phyloP scores from a whole-genome alignment of 2,329 filamentous ascomycete species.

The Pseudogymnoascus sp. region DNA sequence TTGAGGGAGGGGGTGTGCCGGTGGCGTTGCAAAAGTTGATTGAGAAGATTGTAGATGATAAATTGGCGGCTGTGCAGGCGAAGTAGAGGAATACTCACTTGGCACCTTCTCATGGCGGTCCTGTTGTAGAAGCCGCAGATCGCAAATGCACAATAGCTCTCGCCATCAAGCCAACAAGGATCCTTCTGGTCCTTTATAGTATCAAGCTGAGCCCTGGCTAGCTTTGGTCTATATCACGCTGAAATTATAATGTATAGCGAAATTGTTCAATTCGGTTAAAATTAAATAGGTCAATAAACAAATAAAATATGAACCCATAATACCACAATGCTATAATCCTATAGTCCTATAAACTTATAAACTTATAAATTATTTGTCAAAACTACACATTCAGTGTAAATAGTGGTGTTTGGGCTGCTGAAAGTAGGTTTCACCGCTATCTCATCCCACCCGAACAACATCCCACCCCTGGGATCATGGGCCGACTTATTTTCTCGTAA shows the following conservation, averaged over 20 bases:
- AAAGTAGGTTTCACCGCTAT: too few species aligned
- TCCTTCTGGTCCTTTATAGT: not conserved
- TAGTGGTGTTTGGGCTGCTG: too few species aligned
- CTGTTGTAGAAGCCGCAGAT: not conserved
- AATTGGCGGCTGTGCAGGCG: slow-evolving; percentile 36
- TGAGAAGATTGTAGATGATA: slow-evolving; percentile 66
- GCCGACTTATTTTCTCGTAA: too few species aligned
- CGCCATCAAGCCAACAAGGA: not conserved
- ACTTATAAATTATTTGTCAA: too few species aligned
- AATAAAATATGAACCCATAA: not conserved
- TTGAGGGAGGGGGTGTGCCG: slow-evolving; percentile 49
- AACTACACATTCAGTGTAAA: too few species aligned
- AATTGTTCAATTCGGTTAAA: not conserved
- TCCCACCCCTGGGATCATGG: too few species aligned
- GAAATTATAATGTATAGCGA: not conserved
- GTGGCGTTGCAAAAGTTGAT: slow-evolving; percentile 64
- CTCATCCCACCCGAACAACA: too few species aligned
- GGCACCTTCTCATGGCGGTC: not conserved
- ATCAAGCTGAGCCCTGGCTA: not conserved
- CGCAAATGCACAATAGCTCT: not conserved
- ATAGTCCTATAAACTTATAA: too few species aligned
- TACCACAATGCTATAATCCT: too few species aligned
- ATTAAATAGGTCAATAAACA: not conserved
- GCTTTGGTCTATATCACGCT: not conserved
- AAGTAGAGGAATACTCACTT: not conserved